Conservation (phyloP, 2,329 filamentous ascomycete species). For the Sclerotinia nivalis region DNA sequence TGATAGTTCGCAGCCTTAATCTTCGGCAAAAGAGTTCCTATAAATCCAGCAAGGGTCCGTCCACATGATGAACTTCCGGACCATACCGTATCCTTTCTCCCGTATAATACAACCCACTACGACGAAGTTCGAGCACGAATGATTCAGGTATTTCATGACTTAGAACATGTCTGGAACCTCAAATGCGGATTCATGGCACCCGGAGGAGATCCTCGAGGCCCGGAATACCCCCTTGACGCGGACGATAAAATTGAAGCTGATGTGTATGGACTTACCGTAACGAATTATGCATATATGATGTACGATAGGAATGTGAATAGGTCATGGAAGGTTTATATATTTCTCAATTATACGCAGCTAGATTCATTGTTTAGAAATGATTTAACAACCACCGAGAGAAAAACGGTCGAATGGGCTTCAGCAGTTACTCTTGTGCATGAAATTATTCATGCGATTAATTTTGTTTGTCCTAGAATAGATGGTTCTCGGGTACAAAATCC, state of each 20-base stretch:
- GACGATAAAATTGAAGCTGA: background rate
- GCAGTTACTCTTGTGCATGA: conserved; percentile 29
- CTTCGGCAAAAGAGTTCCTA: background rate
- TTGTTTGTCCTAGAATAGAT: background rate
- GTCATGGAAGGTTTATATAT: conserved; percentile 23
- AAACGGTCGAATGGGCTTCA: conserved; percentile 23
- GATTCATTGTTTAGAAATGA: conserved; percentile 26
- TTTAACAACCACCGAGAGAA: background rate
- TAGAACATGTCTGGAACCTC: background rate
- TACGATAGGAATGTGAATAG: background rate
- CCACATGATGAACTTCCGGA: background rate
- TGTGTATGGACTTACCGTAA: conserved; percentile 12
- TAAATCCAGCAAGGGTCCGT: background rate
- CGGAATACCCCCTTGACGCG: background rate
- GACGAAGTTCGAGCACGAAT: background rate
- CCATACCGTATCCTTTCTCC: background rate
- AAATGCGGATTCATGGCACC: conserved; percentile 25
- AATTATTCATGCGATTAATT: conserved; percentile 26
- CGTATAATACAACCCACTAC: background rate
- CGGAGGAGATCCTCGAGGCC: conserved; percentile 24
- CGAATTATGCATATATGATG: conserved; percentile 23
- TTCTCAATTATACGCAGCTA: conserved; percentile 10
- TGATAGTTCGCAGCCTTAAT: background rate
- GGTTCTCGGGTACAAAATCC: background rate
- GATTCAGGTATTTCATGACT: background rate